phyloP scores from a whole-genome alignment of 345 rosid genomes.

The Salix purpurea region DNA sequence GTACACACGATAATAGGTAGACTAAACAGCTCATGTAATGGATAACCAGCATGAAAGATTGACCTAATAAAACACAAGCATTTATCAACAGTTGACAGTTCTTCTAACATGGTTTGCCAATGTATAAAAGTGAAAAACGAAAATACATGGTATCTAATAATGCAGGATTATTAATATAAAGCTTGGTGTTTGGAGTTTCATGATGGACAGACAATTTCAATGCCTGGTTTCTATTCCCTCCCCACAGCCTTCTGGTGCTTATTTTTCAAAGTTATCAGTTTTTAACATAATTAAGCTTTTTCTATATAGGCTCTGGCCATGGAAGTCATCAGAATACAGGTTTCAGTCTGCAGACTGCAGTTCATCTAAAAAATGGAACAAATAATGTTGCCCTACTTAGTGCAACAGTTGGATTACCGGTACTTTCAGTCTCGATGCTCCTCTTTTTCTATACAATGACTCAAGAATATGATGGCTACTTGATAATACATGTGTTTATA shows the following conservation, averaged over 20 bases:
- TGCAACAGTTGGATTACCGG: slow-evolving; percentile 77
- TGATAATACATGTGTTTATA: not conserved
- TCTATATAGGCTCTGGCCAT: slow-evolving; percentile 50
- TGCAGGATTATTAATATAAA: not conserved
- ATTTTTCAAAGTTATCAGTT: not conserved
- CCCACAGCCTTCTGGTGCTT: not conserved
- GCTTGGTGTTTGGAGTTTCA: not conserved
- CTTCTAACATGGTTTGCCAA: not conserved
- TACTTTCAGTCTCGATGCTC: slow-evolving; percentile 18
- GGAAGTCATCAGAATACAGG: slow-evolving; percentile 37
- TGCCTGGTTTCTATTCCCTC: no score
- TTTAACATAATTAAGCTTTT: not conserved
- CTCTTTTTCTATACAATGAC: not conserved
- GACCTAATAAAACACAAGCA: not conserved
- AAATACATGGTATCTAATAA: not conserved
- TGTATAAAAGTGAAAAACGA: not conserved
- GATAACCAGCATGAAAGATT: no score
- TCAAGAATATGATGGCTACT: not conserved
- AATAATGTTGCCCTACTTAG: slow-evolving; percentile 67
- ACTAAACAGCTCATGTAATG: not conserved
- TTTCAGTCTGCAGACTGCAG: slow-evolving; percentile 30
- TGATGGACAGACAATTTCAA: not conserved
- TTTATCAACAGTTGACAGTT: not conserved
- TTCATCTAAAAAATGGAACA: slow-evolving; percentile 46
- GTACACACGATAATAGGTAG: not conserved